phyloP scores from a whole-genome alignment of 2,329 filamentous ascomycete genomes.

The Aureobasidium sp. region DNA sequence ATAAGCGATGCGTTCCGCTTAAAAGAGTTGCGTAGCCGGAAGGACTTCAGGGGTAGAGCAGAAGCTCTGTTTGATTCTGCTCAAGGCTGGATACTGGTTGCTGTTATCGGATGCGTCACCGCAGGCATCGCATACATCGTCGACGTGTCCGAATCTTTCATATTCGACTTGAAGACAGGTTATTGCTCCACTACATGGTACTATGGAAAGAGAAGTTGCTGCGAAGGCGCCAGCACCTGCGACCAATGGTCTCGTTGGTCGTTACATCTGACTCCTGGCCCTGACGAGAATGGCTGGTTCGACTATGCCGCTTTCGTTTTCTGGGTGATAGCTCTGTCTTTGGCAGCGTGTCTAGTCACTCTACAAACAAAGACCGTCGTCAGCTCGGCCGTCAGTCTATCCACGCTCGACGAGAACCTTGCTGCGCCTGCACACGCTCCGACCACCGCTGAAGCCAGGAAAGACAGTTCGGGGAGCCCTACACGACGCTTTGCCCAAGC shows the following conservation, averaged over 20 bases:
- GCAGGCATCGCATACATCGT: conserved; percentile 83
- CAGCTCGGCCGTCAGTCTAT: conserved; percentile 76
- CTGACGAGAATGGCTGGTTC: conserved; percentile 50
- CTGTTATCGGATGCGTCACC: conserved; percentile 78
- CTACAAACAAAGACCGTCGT: conserved; percentile 90
- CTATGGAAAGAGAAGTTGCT: conserved; percentile 62
- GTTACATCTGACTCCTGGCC: conserved; percentile 47
- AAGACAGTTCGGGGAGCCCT: conserved; percentile 30
- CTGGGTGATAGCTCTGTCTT: conserved; percentile 63
- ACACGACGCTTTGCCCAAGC: conserved; percentile 35
- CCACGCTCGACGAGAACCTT: conserved; percentile 88
- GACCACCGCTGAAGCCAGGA: conserved; percentile 38
- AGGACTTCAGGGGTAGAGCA: conserved; percentile 76
- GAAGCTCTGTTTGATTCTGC: conserved; percentile 73
- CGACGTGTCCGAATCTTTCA: conserved; percentile 73
- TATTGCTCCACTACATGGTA: conserved; percentile 70
- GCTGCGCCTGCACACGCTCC: conserved; percentile 48
- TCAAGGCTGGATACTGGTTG: conserved; percentile 91
- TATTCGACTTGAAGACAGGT: conserved; percentile 89
- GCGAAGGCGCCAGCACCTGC: conserved; percentile 49
- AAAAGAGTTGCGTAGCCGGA: conserved; percentile 72
- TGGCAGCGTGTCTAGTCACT: conserved; percentile 70
- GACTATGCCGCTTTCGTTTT: conserved; percentile 71
- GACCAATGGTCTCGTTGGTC: conserved; percentile 59
- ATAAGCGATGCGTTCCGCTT: conserved; percentile 90